Evolutionary conservation across 148 eudicot genomes (phyloP).

Genomic region (Beta vulgaris): DNA sequence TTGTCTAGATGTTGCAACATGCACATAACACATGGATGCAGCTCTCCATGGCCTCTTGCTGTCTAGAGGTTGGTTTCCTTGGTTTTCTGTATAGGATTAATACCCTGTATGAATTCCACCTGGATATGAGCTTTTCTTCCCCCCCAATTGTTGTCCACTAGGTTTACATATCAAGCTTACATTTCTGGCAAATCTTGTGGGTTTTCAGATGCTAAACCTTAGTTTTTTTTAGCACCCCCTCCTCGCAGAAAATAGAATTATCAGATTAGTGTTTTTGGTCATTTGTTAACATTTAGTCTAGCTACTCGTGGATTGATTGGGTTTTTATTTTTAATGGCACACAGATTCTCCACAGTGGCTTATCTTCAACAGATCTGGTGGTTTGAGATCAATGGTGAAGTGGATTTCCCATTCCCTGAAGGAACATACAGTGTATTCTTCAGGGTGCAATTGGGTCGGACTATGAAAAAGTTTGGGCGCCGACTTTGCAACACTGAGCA

Average conservation of each 20-base stretch:
- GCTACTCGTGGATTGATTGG: conserved; percentile 9
- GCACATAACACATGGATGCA: conserved; percentile 27
- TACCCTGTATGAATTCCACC: not conserved
- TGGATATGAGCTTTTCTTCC: not conserved
- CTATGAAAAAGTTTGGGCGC: conserved; percentile 51
- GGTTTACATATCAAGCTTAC: not conserved
- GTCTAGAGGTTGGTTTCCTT: conserved; percentile 29
- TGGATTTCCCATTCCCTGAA: conserved; percentile 69
- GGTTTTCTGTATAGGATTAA: conserved; percentile 9
- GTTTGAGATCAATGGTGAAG: conserved; percentile 73
- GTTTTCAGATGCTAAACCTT: not conserved
- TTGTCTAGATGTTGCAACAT: conserved; percentile 32
- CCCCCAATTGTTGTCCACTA: not conserved
- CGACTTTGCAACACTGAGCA: conserved; percentile 49
- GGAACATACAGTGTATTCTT: conserved; percentile 73
- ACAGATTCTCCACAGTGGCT: conserved; percentile 54
- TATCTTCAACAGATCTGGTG: conserved; percentile 89
- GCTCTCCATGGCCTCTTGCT: conserved; percentile 28
- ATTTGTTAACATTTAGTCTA: not conserved
- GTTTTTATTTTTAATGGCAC: conserved; percentile 13
- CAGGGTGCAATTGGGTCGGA: conserved; percentile 58
- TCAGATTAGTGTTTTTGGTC: not conserved
- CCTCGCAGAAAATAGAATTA: not conserved
- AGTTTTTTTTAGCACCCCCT: not conserved
- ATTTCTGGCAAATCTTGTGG: not conserved